Evolutionary conservation across 2,329 filamentous ascomycete species (phyloP), one percentile per base, ranked within the genome.

Genomic region (Endothia cerciana): DNA sequence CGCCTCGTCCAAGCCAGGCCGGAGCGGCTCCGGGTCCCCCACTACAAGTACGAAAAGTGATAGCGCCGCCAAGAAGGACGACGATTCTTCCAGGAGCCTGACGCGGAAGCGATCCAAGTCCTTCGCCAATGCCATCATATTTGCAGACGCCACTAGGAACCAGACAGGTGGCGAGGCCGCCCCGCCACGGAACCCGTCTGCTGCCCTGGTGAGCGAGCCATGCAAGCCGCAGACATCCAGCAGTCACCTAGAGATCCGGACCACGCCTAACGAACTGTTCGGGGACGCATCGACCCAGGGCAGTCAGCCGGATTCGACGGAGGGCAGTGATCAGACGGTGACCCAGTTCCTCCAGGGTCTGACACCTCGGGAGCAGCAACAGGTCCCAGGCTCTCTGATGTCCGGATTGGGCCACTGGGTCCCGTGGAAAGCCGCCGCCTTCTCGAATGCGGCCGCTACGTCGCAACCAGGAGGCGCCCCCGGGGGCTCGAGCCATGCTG

Each of bases 161-260:
- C 73, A 78, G 69, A 28, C 68, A 72, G 63, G 71, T 4, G 69
- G 69, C 4, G 74, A 77, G 55, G 61, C 69, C 2, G 60, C 72
- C 11, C 73, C 75, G 7, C 77, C 77, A 1, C 74, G 77, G 19
- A 71, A 70, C 3, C 77, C 79, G 1, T 74, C 79, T 6, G 75
- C 77, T 1, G 79, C 78, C 22, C 77, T 89, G 13, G 75, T 87
- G 7, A 82, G 87, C 70, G 81, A 85, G 62, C 86, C 83, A 4
- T 85, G 86, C n/a, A 73, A 81, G 22, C 85, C 87, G 1, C 83
- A 86, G 69, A 87, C 84, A 1, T 87, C 85, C 0, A 82, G 75
- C 36, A 84, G 78, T 63, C 79, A 84, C 62, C 75, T 86, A 0
- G 79, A 83, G 64, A 82, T 83, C 19, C 78, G 81, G 22, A 77